Conservation (phyloP, 1,139 yeast species). For the Pneumocystis murina region DNA sequence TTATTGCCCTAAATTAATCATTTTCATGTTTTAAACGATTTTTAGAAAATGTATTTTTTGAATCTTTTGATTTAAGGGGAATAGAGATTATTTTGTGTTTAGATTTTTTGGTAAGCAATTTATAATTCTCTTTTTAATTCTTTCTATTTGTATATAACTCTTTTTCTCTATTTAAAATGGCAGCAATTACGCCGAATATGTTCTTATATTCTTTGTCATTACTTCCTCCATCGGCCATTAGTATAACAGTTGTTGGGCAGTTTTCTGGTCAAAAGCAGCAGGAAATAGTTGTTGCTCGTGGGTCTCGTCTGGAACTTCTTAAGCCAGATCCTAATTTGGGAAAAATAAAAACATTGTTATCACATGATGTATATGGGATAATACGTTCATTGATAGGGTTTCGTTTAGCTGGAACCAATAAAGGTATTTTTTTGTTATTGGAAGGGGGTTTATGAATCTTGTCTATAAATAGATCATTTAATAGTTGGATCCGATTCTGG, state of each 20-base stretch:
- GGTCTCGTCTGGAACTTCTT: slow-evolving; percentile 40
- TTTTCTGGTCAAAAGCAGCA: slow-evolving; percentile 42
- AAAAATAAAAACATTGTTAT: slow-evolving; percentile 30
- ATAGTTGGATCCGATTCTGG: slow-evolving; percentile 79
- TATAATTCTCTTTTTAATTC: not conserved
- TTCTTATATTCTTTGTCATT: slow-evolving; percentile 56
- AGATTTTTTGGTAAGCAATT: not conserved
- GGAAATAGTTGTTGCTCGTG: slow-evolving; percentile 52
- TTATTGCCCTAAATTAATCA: not conserved
- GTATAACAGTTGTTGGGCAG: slow-evolving; percentile 47
- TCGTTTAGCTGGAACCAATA: slow-evolving; percentile 34
- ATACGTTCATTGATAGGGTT: slow-evolving; percentile 41
- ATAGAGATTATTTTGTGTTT: not conserved
- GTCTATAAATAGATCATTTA: slow-evolving; percentile 34
- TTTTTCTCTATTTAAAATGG: not conserved
- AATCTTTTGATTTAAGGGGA: not conserved
- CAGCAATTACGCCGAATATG: slow-evolving; percentile 20
- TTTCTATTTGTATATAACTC: not conserved
- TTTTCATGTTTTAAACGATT: not conserved
- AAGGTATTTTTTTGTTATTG: not conserved
- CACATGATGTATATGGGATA: slow-evolving; percentile 43
- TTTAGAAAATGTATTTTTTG: not conserved
- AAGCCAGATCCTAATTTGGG: slow-evolving; percentile 43
- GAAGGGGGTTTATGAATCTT: not conserved
- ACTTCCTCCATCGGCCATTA: slow-evolving; percentile 39